These are phyloP conservation scores for Helianthus tuberosus DNA, from an alignment of 129 eudicot genomes.

Conservation along the genomic window DNA sequence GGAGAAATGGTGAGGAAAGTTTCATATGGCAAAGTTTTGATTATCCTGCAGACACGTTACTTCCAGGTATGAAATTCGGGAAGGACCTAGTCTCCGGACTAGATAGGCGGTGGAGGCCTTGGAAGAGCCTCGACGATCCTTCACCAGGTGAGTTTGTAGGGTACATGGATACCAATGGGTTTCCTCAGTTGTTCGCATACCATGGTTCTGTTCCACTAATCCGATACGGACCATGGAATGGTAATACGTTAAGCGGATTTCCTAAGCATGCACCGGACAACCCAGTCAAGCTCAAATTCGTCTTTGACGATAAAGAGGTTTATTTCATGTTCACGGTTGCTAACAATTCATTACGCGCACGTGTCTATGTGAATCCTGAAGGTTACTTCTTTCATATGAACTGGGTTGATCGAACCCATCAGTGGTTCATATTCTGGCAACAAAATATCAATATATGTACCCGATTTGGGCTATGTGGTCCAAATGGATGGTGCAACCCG, in stretches of 20 bases:
- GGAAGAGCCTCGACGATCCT: constrained; percentile 38
- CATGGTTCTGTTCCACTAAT: not conserved
- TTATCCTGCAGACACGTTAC: constrained; percentile 26
- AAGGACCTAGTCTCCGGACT: constrained; percentile 20
- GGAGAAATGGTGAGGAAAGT: not conserved
- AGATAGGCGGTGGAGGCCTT: constrained; percentile 10
- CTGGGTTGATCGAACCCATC: constrained; percentile 6
- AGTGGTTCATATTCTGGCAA: not conserved
- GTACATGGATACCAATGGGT: constrained; percentile 24
- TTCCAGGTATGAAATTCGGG: constrained; percentile 38
- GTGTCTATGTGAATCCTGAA: not conserved
- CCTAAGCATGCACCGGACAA: not conserved
- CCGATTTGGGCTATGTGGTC: constrained; percentile 14
- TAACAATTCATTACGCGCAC: not conserved
- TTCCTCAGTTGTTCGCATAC: constrained; percentile 16
- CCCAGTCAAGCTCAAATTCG: constrained; percentile 7
- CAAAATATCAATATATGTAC: constrained; percentile 1
- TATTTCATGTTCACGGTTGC: not conserved
- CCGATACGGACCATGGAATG: constrained; percentile 40
- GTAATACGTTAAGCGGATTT: constrained; percentile 23
- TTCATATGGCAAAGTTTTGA: constrained; percentile 44
- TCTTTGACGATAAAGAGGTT: constrained; percentile 24
- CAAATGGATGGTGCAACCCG: constrained; percentile 25
- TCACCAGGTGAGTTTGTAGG: constrained; percentile 19
- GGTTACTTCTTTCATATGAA: not conserved